Evolutionary conservation across 2,329 filamentous ascomycete species (phyloP).

Genomic region (Macroventuria anomochaeta): DNA sequence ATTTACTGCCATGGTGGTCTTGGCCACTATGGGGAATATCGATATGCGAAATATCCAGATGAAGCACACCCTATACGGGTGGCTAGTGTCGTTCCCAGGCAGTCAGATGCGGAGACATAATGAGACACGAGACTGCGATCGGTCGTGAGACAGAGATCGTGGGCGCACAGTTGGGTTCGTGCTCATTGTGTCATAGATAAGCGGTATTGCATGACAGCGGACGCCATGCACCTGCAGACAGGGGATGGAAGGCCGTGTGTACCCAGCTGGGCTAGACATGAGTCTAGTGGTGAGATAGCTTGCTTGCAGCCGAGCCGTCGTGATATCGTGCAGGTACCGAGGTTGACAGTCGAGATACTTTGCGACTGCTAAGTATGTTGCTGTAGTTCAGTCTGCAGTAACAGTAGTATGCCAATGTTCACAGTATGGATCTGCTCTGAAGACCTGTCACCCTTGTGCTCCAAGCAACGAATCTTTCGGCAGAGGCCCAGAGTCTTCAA

Average conservation of each 20-base stretch:
- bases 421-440: neutral
- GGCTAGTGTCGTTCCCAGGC: neutral
- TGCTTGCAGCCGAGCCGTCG: neutral
- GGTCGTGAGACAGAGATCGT: slow-evolving; percentile 6
- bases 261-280: neutral
- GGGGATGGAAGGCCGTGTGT: neutral
- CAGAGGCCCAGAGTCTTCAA: neutral
- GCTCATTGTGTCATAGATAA: slow-evolving; percentile 15
- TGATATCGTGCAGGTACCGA: no score
- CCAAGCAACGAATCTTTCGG: neutral
- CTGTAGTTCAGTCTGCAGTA: neutral
- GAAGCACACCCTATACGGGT: neutral
- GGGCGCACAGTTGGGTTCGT: neutral
- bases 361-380: no score
- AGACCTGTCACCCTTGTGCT: neutral
- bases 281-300: neutral
- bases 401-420: neutral
- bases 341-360: no score
- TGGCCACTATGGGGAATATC: neutral
- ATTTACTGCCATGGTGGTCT: neutral
- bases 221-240: slow-evolving; percentile 4
- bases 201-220: slow-evolving; percentile 12
- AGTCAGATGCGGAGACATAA: neutral
- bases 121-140: slow-evolving; percentile 1
- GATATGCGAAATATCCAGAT: neutral